Evolutionary conservation across 2,329 filamentous ascomycete genomes (phyloP), one percentile per base, ranked within the genome.

Genomic region (Alternaria sp.): DNA sequence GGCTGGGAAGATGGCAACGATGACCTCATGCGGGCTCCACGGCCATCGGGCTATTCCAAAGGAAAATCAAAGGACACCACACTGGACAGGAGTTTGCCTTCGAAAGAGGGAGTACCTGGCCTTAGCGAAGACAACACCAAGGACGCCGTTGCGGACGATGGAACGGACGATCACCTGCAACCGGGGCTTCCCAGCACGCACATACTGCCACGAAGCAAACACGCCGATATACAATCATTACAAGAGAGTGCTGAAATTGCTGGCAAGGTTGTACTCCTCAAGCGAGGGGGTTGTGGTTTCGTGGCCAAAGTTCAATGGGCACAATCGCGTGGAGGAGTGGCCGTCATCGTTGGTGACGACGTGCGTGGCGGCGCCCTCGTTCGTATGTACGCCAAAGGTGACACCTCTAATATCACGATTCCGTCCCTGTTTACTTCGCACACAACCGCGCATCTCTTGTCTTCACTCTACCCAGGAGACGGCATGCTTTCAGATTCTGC

Each of bases 241-340:
- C 93, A 97, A 80, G 93, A 97, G 81, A 90, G 90, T 57, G 93
- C 95, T 21, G 95, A 98, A 78, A 98, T 99, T 67, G 86, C 90
- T 30, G 96, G 96, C 69, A 98, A 97, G 81, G 89, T 99, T 51
- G 96, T 97, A 3, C 84, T 99, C 56, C 85, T 99, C 60, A 96
- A 93, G 79, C 89, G 96, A 59, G 96, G 96, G 61, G 96, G 95
- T 8, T 99, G 96, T 79, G 96, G 96, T 6, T 99, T 99, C 78
- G 81, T 97, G 63, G 95, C 98, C 77, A 99, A 99, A 81, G 93
- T 96, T 67, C 95, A 96, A 83, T 99, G 96, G 96, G 93, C 92
- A 12, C 96, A 99, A 79, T 88, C 93, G 65, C 88, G 96, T 74
- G 96, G 96, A 23, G 96, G 91, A 19, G 87, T 93, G 63, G 96